A percentile compares a stretch with the other conserved stretches of the same genome.
Evolutionary conservation across 768 basidiomycete genomes (phyloP).

Genomic region (Fomitopsis serialis): DNA sequence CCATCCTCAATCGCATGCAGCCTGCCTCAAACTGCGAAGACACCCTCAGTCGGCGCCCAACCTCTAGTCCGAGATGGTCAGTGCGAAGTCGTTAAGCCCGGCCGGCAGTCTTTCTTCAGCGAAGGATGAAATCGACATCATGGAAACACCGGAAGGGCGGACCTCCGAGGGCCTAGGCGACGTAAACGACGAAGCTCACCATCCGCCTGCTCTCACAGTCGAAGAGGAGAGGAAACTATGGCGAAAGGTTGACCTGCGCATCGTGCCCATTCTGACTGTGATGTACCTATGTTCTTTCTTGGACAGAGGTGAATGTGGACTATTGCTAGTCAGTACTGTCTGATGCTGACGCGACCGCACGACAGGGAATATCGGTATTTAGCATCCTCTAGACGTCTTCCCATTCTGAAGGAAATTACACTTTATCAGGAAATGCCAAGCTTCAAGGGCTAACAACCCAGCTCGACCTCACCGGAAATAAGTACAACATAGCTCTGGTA

Average conservation of each 20-base stretch:
- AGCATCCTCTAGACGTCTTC: not conserved
- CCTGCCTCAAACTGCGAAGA: no score
- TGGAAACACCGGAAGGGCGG: no score
- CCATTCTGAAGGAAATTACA: not conserved
- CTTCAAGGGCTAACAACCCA: constrained; percentile 47
- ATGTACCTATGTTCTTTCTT: constrained; percentile 25
- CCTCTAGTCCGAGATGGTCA: no score
- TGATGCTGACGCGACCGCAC: not conserved
- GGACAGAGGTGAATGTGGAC: constrained; percentile 21
- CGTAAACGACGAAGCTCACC: no score
- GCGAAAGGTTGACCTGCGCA: constrained; percentile 23
- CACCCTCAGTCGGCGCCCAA: no score
- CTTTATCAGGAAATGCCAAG: constrained; percentile 23
- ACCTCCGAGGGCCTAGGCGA: no score
- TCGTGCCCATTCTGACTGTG: constrained; percentile 23
- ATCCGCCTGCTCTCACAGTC: constrained; percentile 17
- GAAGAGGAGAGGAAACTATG: constrained; percentile 32
- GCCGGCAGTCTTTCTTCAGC: no score
- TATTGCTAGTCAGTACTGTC: not conserved
- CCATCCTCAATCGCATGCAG: no score
- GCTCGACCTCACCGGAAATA: constrained; percentile 47
- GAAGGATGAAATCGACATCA: no score
- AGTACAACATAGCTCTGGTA: constrained; percentile 64
- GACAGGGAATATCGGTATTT: not conserved
- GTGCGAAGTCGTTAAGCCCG: no score